Base-by-base conservation (phyloP, 1,284 basidiomycete genomes). In the Meira miltonrushii region DNA sequence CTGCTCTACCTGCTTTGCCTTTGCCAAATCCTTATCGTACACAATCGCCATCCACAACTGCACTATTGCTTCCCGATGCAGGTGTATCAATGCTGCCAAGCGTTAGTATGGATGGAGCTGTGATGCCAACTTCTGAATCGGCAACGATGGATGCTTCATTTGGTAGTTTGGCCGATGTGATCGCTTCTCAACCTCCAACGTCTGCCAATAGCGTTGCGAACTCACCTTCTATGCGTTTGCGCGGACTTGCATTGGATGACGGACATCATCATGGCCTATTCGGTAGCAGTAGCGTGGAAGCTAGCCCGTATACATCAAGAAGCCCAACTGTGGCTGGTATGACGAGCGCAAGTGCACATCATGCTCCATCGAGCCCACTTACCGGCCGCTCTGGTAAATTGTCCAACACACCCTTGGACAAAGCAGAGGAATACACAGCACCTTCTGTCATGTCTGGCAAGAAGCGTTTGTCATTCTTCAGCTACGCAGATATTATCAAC, bases 51-150 rank as follows among this genome's bases (percentile, higher is more conserved):
- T 62, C 60, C 38, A 63, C 63, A 9, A 49, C 44, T 21, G 9
- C 13, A 3, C 15, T 39, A 23, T n/a, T 39, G 13, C 39, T 55
- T 37, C 17, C 49, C 37, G 39, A 58, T 39, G 10, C 15, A 50
- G 44, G 55, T 23, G 39, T 38, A 17, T 44, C 60, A 41, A 43
- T 58, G 39, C 25, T 52, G 8, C 21, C 40, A 12, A 75, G 71
- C 41, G 53, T 77, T 55, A 74, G 71, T 51, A 74, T 77, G 56
- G 74, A 77, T 43, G 74, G 74, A n/a, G 74, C 74, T 28, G 61
- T 77, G 59, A 75, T 77, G 52, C 62, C 66, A 2, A 67, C 65
- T 9, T 60, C 65, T 47, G 67, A 71, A 23, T 66, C 66, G 1
- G 74, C 74, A 21, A 71, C 64, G 8, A 46, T 64, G 19, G 63